Evolutionary conservation across 163 green algal genomes (phyloP).

Genomic region (Scenedesmus sp.): DNA sequence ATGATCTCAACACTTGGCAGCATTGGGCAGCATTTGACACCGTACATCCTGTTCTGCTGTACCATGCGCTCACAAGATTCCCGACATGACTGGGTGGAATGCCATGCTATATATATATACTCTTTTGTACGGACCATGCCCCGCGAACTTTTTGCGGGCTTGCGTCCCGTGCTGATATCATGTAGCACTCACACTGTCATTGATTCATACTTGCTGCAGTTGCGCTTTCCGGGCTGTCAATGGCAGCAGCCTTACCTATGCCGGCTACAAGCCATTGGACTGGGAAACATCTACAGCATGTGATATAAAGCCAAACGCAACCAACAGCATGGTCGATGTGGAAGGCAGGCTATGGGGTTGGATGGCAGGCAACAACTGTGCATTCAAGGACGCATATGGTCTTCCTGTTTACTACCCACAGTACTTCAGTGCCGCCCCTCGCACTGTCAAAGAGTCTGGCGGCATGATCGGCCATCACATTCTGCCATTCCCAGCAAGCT

Average conservation of each 20-base stretch:
- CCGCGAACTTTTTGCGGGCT: no score
- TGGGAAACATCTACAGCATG: neutral
- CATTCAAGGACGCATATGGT: neutral
- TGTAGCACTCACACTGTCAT: neutral
- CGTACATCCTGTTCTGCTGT: neutral
- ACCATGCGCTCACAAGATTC: neutral
- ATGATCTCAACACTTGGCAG: no score
- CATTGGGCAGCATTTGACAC: neutral
- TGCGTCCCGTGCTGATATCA: no score
- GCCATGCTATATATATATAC: no score
- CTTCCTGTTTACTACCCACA: slow-evolving; percentile 11
- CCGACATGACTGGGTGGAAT: no score
- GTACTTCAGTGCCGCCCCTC: neutral
- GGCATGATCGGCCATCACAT: neutral
- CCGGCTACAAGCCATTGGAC: neutral
- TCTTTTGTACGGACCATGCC: no score
- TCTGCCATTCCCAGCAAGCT: neutral
- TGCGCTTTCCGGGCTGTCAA: neutral
- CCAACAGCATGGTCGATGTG: neutral
- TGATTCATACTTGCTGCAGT: neutral
- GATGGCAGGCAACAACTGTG: neutral
- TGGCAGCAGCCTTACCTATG: neutral
- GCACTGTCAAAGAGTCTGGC: neutral
- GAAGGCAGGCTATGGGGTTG: slow-evolving; percentile 6
- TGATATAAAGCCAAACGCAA: neutral